phyloP scores from a whole-genome alignment of 306 rosid genomes.

The Glycine latifolia region DNA sequence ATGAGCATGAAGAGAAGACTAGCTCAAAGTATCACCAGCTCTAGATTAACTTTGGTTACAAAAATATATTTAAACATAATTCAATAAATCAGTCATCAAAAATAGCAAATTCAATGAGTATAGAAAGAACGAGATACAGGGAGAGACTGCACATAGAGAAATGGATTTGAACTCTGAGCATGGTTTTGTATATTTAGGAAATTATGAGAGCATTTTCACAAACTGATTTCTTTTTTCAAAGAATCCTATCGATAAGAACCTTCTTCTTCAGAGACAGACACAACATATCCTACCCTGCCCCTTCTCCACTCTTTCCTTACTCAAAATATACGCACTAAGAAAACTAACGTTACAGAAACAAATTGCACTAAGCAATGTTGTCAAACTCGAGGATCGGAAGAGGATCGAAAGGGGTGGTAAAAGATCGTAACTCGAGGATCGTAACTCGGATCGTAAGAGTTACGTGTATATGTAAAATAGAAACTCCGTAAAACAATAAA shows the following conservation, averaged over 20 bases:
- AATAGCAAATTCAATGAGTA: not conserved
- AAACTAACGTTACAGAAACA: slow-evolving; percentile 29
- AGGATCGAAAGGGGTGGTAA: too few relatives aligned
- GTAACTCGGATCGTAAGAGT: too few relatives aligned
- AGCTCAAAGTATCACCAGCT: not conserved
- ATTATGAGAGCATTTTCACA: slow-evolving; percentile 13
- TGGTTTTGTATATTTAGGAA: slow-evolving; percentile 7
- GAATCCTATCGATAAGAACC: not conserved
- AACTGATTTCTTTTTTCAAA: slow-evolving; percentile 4
- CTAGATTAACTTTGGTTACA: not conserved
- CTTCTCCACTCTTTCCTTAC: not conserved
- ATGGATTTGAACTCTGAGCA: slow-evolving; percentile 18
- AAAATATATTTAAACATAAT: not conserved
- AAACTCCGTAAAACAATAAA: too few relatives aligned
- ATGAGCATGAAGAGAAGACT: slow-evolving; percentile 17
- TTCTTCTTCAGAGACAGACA: not conserved
- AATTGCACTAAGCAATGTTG: slow-evolving; percentile 13
- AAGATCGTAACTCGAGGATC: too few relatives aligned
- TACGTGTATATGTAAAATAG: too few relatives aligned
- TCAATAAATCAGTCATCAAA: slow-evolving; percentile 6
- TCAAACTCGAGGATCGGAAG: too few relatives aligned
- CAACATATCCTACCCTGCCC: not conserved
- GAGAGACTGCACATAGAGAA: not conserved
- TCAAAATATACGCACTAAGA: not conserved
- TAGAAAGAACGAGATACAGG: not conserved